phyloP scores from a whole-genome alignment of 306 rosid species.

The Dalbergia oliveri region DNA sequence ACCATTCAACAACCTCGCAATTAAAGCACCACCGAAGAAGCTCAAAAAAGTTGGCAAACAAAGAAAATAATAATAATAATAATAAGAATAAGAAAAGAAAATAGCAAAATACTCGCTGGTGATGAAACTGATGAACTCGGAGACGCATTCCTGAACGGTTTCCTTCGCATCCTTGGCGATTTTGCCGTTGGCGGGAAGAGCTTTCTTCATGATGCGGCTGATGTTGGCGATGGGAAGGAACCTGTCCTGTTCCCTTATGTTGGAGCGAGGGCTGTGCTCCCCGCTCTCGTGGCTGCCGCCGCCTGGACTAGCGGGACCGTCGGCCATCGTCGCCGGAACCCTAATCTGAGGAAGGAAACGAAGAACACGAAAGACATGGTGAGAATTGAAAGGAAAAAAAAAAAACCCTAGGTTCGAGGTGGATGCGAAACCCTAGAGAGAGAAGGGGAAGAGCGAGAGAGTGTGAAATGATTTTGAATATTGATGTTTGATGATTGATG shows the following conservation, averaged over 20 bases:
- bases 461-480: neutral
- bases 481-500: neutral
- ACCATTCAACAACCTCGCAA: conserved; percentile 24
- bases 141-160: conserved; percentile 95
- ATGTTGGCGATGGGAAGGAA: conserved; percentile 93
- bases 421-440: conserved; percentile 37
- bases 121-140: conserved; percentile 95
- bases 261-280: conserved; percentile 90
- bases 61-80: neutral
- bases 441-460: neutral
- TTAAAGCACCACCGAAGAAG: conserved; percentile 4
- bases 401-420: conserved; percentile 50
- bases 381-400: neutral
- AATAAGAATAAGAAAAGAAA: neutral
- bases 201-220: conserved; percentile 97
- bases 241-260: conserved; percentile 91
- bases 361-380: conserved; percentile 33
- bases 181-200: conserved; percentile 92
- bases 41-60: neutral
- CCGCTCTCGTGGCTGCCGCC: conserved; percentile 93
- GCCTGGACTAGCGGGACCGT: conserved; percentile 86
- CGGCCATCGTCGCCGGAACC: conserved; percentile 73
- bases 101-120: conserved; percentile 77
- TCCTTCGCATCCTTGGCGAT: conserved; percentile 97
- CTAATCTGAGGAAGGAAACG: conserved; percentile 45